phyloP scores from a whole-genome alignment of 768 basidiomycete genomes.

The Kwoniella mangroviensis region DNA sequence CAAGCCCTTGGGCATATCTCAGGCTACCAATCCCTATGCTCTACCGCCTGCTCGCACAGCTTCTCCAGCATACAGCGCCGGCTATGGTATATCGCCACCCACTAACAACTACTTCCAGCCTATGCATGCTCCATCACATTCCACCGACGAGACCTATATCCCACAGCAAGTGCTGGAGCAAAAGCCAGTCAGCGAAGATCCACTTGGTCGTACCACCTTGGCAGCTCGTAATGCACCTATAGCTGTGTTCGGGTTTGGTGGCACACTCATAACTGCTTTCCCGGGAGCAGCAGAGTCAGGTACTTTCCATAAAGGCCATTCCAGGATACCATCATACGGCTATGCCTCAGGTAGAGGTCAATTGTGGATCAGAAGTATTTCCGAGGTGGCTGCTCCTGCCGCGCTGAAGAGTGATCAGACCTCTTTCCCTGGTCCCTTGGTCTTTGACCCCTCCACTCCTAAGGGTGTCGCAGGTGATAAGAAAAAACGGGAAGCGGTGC shows the following conservation, averaged over 20 bases:
- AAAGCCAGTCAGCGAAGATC: constrained; percentile 47
- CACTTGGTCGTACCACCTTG: constrained; percentile 40
- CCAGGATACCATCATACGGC: constrained; percentile 45
- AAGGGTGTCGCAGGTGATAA: constrained; percentile 67
- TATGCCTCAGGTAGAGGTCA: constrained; percentile 48
- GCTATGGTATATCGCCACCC: constrained; percentile 40
- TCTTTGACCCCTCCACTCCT: constrained; percentile 73
- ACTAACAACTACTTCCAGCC: constrained; percentile 44
- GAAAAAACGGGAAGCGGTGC: constrained; percentile 78
- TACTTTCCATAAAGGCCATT: constrained; percentile 65
- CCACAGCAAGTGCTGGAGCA: constrained; percentile 52
- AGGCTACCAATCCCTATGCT: constrained; percentile 18
- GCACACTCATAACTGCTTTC: constrained; percentile 85
- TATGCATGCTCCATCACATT: constrained; percentile 23
- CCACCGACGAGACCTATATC: constrained; percentile 39
- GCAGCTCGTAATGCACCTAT: constrained; percentile 65
- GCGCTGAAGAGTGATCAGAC: constrained; percentile 60
- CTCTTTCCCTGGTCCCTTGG: constrained; percentile 84
- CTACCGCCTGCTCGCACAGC: constrained; percentile 7
- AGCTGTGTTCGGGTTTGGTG: constrained; percentile 91
- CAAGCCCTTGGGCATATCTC: constrained; percentile 18
- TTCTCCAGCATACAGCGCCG: constrained; percentile 24
- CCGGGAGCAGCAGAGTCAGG: constrained; percentile 71
- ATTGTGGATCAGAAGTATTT: constrained; percentile 71
- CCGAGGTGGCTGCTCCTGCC: constrained; percentile 72